phyloP scores from a whole-genome alignment of 73 alveolate species.

The Blepharisma stoltei region DNA sequence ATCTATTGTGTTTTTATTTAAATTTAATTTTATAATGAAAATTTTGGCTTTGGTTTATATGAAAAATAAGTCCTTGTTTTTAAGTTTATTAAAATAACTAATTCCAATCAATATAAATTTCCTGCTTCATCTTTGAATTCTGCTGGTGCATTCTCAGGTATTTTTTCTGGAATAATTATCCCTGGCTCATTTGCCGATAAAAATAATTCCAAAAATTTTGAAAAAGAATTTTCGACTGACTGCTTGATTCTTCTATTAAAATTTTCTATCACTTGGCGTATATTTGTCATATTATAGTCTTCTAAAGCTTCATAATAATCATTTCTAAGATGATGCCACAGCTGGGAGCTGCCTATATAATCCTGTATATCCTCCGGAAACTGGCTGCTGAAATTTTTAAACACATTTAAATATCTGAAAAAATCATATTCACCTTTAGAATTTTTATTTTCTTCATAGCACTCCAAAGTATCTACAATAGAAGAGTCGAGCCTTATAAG shows the following conservation, averaged over 20 bases:
- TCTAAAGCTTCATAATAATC: conserved; percentile 27
- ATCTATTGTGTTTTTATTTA: no score
- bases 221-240: neutral
- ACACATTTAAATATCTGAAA: neutral
- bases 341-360: neutral
- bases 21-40: no score
- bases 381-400: neutral
- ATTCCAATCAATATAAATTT: no score
- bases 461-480: neutral
- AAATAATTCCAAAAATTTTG: neutral
- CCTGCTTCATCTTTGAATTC: conserved; percentile 19
- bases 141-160: neutral
- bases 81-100: no score
- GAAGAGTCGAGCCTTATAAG: neutral
- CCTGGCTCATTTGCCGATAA: neutral
- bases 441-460: conserved; percentile 5
- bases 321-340: neutral
- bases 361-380: neutral
- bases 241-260: neutral
- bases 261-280: neutral
- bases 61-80: no score
- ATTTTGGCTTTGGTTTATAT: no score
- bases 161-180: conserved; percentile 7
- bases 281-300: conserved; percentile 5
- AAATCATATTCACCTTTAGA: conserved; percentile 14